Conservation (phyloP, 2,329 filamentous ascomycete genomes). For the Colletotrichum gigasporum region DNA sequence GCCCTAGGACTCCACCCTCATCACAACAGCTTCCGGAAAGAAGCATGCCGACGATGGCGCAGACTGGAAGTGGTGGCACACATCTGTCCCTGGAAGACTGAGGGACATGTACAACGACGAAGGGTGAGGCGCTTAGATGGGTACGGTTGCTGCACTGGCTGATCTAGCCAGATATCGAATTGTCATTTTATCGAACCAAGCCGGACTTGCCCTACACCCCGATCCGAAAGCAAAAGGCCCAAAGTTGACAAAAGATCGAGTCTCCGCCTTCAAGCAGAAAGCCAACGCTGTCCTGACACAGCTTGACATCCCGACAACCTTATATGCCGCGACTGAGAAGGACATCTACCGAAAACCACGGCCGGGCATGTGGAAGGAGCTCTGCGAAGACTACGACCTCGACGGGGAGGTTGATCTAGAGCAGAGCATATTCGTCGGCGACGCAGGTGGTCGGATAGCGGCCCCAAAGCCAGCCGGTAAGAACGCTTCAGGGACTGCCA, state of each 20-base stretch:
- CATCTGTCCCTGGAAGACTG: conserved; percentile 72
- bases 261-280: conserved; percentile 86
- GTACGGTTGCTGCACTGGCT: neutral
- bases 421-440: conserved; percentile 86
- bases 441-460: conserved; percentile 75
- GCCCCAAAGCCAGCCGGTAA: conserved; percentile 44
- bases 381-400: conserved; percentile 68
- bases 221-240: conserved; percentile 73
- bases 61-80: conserved; percentile 97
- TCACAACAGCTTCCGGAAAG: conserved; percentile 82
- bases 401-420: conserved; percentile 71
- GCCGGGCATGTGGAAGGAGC: conserved; percentile 83
- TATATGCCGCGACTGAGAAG: conserved; percentile 88
- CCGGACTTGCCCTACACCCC: conserved; percentile 77
- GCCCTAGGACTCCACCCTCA: conserved; percentile 87
- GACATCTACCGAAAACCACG: conserved; percentile 90
- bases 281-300: conserved; percentile 73
- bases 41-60: conserved; percentile 74
- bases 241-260: conserved; percentile 69
- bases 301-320: conserved; percentile 77
- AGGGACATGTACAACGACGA: conserved; percentile 72
- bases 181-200: conserved; percentile 90
- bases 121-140: conserved; percentile 58
- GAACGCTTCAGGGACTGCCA: conserved; percentile 42
- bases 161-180: conserved; percentile 70